phyloP scores from a whole-genome alignment of 2,329 filamentous ascomycete species.

The Tolypocladium pustulatum region DNA sequence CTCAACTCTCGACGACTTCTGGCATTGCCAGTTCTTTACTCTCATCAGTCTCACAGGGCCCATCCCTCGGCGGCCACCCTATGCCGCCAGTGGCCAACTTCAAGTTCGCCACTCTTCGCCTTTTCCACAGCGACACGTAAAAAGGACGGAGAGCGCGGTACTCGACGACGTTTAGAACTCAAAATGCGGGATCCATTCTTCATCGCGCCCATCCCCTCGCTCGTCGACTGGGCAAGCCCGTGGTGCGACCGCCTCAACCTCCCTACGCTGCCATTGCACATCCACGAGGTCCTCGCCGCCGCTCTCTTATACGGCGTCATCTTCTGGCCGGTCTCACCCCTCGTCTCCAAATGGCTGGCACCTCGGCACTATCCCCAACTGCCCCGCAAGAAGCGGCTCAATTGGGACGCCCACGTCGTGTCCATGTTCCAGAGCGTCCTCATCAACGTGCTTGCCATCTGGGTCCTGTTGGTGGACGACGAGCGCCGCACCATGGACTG shows the following conservation, averaged over 20 bases:
- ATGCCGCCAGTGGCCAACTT: background rate
- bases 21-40: background rate
- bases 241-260: slow-evolving; percentile 52
- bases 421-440: slow-evolving; percentile 68
- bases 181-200: slow-evolving; percentile 67
- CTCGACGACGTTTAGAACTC: background rate
- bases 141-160: background rate
- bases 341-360: slow-evolving; percentile 51
- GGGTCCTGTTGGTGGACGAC: slow-evolving; percentile 57
- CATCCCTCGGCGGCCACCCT: background rate
- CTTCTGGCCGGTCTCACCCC: slow-evolving; percentile 56
- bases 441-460: slow-evolving; percentile 64
- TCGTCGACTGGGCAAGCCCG: slow-evolving; percentile 48
- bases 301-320: slow-evolving; percentile 60
- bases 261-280: slow-evolving; percentile 60
- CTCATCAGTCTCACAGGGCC: background rate
- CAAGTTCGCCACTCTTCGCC: background rate
- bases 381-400: slow-evolving; percentile 52
- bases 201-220: slow-evolving; percentile 47
- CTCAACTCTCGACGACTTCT: background rate
- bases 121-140: too few species aligned
- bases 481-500: slow-evolving; percentile 57
- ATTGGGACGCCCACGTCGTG: slow-evolving; percentile 81
- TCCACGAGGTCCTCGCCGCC: slow-evolving; percentile 63
- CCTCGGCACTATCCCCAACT: slow-evolving; percentile 55